phyloP scores from a whole-genome alignment of 257 asterid species.

The Jacaranda mimosifolia region DNA sequence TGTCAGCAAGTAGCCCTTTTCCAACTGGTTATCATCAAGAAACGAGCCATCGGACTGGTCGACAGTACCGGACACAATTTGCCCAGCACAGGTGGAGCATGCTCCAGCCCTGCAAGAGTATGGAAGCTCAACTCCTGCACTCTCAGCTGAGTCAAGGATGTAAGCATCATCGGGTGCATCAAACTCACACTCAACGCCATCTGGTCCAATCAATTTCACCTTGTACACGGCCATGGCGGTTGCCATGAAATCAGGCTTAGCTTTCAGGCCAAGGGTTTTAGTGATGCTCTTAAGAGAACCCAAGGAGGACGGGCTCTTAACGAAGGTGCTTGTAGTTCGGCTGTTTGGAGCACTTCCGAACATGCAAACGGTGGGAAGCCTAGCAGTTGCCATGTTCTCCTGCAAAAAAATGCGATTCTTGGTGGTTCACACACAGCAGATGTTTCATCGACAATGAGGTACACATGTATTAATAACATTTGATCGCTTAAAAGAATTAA shows the following conservation, averaged over 20 bases:
- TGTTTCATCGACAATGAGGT: too few relatives aligned
- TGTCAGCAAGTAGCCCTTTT: constrained; percentile 68
- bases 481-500: neutral
- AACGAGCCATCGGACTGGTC: constrained; percentile 87
- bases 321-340: constrained; percentile 46
- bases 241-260: constrained; percentile 54
- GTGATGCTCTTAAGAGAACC: constrained; percentile 56
- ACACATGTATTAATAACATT: too few relatives aligned
- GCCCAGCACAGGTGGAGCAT: constrained; percentile 94
- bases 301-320: constrained; percentile 57
- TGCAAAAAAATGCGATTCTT: constrained; percentile 50
- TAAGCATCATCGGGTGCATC: constrained; percentile 71
- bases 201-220: constrained; percentile 70
- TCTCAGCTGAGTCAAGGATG: constrained; percentile 84
- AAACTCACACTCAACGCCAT: constrained; percentile 63
- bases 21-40: constrained; percentile 65
- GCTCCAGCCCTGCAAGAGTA: constrained; percentile 96
- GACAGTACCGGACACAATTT: constrained; percentile 58
- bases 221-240: constrained; percentile 73
- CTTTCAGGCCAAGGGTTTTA: constrained; percentile 63
- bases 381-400: constrained; percentile 69
- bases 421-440: too few relatives aligned
- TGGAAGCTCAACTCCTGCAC: constrained; percentile 77
- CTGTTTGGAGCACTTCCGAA: constrained; percentile 48
- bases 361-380: constrained; percentile 62